Evolutionary conservation across 1,284 basidiomycete species (phyloP).

Genomic region (Sanghuangporus sanghuang): DNA sequence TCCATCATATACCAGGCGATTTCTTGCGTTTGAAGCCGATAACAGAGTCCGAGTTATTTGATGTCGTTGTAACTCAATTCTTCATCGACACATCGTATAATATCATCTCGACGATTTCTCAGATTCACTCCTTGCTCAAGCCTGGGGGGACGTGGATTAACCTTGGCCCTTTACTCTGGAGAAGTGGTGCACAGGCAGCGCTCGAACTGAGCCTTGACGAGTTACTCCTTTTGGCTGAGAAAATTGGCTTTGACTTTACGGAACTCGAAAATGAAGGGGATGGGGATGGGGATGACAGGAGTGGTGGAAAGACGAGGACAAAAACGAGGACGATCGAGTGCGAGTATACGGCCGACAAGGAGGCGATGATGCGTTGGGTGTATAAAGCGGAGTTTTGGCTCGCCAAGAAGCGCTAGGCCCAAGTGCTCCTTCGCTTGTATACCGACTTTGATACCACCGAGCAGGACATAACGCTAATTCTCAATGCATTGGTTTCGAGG

Average conservation of each 20-base stretch:
- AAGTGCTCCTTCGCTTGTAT: background rate
- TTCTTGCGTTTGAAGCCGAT: constrained; percentile 38
- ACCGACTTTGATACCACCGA: too few relatives aligned
- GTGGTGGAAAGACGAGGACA: constrained; percentile 13
- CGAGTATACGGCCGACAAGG: constrained; percentile 56
- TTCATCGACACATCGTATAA: constrained; percentile 68
- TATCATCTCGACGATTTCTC: constrained; percentile 45
- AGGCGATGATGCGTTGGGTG: constrained; percentile 64
- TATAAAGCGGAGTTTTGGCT: constrained; percentile 66
- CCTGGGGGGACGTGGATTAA: constrained; percentile 65
- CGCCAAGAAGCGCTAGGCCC: constrained; percentile 34
- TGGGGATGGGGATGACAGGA: too few relatives aligned
- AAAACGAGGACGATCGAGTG: constrained; percentile 42
- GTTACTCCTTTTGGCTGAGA: constrained; percentile 41
- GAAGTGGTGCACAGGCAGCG: constrained; percentile 45
- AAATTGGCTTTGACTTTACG: constrained; percentile 40
- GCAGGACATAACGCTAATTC: too few relatives aligned
- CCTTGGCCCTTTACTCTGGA: constrained; percentile 62
- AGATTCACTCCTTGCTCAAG: constrained; percentile 47
- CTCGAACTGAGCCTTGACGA: constrained; percentile 62
- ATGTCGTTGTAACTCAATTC: constrained; percentile 60
- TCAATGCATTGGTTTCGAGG: too few relatives aligned
- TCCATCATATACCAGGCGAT: constrained; percentile 46
- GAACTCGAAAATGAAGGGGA: constrained; percentile 20
- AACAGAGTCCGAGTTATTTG: constrained; percentile 31